phyloP scores from a whole-genome alignment of 192 early-diverging fungal species.

The Chytriomyces sp. region DNA sequence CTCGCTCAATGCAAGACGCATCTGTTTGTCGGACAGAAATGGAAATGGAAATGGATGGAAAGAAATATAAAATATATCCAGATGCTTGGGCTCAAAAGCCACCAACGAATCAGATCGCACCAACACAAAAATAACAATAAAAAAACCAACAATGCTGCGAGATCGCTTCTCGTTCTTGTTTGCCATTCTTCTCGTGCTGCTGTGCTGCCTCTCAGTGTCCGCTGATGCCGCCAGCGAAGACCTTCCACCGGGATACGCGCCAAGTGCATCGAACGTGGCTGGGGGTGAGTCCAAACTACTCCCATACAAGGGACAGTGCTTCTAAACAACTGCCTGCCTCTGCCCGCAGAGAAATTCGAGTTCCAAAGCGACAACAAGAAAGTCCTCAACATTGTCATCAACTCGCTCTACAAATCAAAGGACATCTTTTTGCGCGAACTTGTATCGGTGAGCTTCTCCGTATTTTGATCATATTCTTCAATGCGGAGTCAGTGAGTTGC shows the following conservation, averaged over 20 bases:
- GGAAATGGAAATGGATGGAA: too few species aligned
- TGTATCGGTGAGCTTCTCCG: conserved; percentile 64
- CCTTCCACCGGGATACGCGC: conserved; percentile 5
- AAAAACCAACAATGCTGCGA: background rate
- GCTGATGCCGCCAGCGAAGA: background rate
- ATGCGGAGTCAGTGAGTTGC: conserved; percentile 3
- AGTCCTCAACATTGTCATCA: conserved; percentile 93
- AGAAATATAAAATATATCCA: background rate
- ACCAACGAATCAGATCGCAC: background rate
- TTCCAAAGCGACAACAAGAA: conserved; percentile 90
- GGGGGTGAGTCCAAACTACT: background rate
- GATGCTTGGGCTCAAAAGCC: background rate
- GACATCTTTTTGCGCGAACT: conserved; percentile 98
- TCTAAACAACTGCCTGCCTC: background rate
- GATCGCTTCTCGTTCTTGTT: background rate
- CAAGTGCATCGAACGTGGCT: background rate
- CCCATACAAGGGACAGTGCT: background rate
- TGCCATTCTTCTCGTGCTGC: background rate
- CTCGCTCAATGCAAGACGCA: too few species aligned
- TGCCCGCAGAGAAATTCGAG: conserved; percentile 59
- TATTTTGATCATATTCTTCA: conserved; percentile 2
- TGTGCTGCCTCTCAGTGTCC: background rate
- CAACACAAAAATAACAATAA: background rate
- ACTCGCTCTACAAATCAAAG: conserved; percentile 91
- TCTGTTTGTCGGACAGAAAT: too few species aligned